Base-by-base conservation (phyloP, 352 stramenopile species). In the Globisporangium carolinianum region DNA sequence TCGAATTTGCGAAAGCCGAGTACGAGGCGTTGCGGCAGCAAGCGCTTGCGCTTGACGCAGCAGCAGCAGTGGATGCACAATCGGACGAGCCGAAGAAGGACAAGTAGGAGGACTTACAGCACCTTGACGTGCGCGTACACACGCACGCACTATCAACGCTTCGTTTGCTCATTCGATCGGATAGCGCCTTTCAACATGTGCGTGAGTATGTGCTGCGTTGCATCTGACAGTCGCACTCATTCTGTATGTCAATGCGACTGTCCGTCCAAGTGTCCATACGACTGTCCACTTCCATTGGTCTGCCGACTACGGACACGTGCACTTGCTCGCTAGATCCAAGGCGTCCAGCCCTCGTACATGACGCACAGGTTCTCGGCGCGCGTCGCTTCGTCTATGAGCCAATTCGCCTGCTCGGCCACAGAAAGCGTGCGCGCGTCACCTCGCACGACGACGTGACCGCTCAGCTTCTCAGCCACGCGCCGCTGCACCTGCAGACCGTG, bases 291-390 rank as follows among this genome's bases (percentile, higher is more conserved):
- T 51, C 47, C 9, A 14, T 17, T 15, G 47, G 1, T 15, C 7
- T 10, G 9, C 8, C 7, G 12, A 55, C 24, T 32, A 32, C 24
- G 24, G 24, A 32, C 24, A 32, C 24, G 24, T 32, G 24, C 24
- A 32, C 24, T 32, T 7, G 3, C 18, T 18, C 24, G 35, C 35
- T 80, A 95, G 56, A 95, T 95, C 85, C 85, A 95, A 17, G 85
- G 83, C 3, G 83, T 95, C 85, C 85, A 95, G 18, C 85, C 85
- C 76, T 95, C 85, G 60, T 95, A 95, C 85, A 95, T 95, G 53
- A 89, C 73, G 46, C 81, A 91, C 5, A 95, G 66, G 56, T 95
- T 95, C 68, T 95, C 83, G 0, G 72, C 71, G 39, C 79, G 90
- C 0, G 83, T 91, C 8, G 85, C 81, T 46, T 91, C 73, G 14